phyloP scores from a whole-genome alignment of 2,329 filamentous ascomycete genomes.

The Hawksworthiomyces lignivorus region DNA sequence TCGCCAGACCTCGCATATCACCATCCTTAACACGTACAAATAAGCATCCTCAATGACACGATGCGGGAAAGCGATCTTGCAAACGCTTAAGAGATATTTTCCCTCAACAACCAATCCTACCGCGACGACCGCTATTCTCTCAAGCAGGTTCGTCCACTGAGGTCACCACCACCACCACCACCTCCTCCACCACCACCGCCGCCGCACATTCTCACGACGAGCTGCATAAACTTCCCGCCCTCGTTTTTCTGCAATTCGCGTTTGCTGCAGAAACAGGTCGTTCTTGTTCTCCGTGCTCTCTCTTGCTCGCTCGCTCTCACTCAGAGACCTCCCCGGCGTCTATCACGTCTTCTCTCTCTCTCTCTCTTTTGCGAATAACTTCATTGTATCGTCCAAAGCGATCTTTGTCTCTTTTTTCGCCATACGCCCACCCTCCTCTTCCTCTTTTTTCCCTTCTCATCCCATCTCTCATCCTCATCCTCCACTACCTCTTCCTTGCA shows the following conservation, averaged over 20 bases:
- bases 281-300: no score
- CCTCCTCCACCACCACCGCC: not conserved
- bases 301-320: no score
- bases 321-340: no score
- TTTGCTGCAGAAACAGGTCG: no score
- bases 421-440: not conserved
- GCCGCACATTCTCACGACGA: no score
- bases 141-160: no score
- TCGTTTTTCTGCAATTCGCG: not conserved
- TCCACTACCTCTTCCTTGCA: not conserved
- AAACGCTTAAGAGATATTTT: slow-evolving; percentile 5
- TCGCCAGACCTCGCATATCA: no score
- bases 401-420: not conserved
- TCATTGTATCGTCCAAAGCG: slow-evolving; percentile 8
- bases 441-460: not conserved
- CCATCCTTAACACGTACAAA: no score
- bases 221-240: not conserved
- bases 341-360: not conserved
- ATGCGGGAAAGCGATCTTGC: slow-evolving; percentile 6
- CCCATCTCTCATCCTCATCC: not conserved
- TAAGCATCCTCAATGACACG: slow-evolving; percentile 7
- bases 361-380: slow-evolving; percentile 12
- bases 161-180: not conserved
- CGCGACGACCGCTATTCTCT: no score
- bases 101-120: no score